Base-by-base conservation (phyloP, 2,329 filamentous ascomycete species). In the Botrytis sinoallii region DNA sequence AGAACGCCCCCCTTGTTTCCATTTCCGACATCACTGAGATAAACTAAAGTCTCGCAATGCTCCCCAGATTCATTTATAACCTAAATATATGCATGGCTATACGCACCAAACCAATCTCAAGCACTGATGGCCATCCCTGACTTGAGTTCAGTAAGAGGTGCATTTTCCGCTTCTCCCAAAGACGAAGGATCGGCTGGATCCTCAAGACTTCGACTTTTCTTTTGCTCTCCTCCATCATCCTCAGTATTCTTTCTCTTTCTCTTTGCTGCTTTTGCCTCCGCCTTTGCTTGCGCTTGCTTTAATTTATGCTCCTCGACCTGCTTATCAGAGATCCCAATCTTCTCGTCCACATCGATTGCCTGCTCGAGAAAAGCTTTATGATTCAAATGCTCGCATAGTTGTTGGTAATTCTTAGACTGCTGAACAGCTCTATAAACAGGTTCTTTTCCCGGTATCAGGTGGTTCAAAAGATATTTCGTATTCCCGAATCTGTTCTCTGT, bases 401-500 rank as follows among this genome's bases (percentile, higher is more conserved):
- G 90, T 14, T 83, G 84, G 80, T 98, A 97, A 77, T 88, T 92
- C 83, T 91, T 94, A 75, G 88, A 87, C 65, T 84, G 83, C 75
- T 88, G 89, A 77, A 96, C 86, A 5, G 85, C 82, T 74, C 87
- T 86, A 81, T 92, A 92, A 1, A 85, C 85, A 57, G 88, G 85
- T 66, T 89, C 85, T 81, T 94, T 97, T 25, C 95, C 94, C 0
- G 94, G 94, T 38, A 98, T 89, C 83, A 98, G 88, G 82, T 97
- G 93, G 60, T 89, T 89, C 42, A 99, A 88, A 46, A 96, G 86
- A 81, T 92, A 99, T 82, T 99, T 99, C 8, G 95, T 97, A 84
- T 99, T 99, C 63, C 92, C 92, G 82, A 91, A 96, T 75, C 91
- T 90, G 82, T 99, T 98, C 81, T 95, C 91, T 20, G 94, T 89